Evolutionary conservation across 495 filamentous ascomycete species (phyloP), one percentile per base, ranked within the genome.

Genomic region (Clohesyomyces aquaticus): DNA sequence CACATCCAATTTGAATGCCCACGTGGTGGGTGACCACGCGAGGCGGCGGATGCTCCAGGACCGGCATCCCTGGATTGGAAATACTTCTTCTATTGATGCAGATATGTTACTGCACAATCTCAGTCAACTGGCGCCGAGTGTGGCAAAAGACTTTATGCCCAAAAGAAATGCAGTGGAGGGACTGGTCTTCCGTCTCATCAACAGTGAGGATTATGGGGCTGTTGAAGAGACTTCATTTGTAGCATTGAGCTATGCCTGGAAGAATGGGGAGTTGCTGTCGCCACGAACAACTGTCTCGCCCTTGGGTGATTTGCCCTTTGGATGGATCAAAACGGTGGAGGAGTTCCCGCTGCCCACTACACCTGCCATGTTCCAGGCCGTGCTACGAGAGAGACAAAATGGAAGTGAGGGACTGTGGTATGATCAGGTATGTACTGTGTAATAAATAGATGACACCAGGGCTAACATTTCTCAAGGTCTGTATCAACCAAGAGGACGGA

Each of bases 401-500:
- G 59, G 42, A 27, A 27, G 26, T 6, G 66, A 68, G 38, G 66
- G 66, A 10, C 18, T 68, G 14, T 68, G 66, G 66, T 68, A 64
- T 29, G 66, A 68, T 48, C 60, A 68, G 29, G 63, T 66, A 47
- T 55, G 32, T 29, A 8, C 21, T 4, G n/a, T 6, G 8, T n/a
- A 14, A 4, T 12, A 2, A 21, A n/a, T 14, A n/a, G 22, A 10
- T 61, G 12, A 47, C 35, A n/a, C 11, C n/a, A 29, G 1, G 16
- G 23, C n/a, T 45, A 43, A 51, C 25, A 3, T 12, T 8, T 47
- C 12, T 22, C 4, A 51, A 73, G 59, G 72, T 76, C 19, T 75
- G 70, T 59, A 76, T 77, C 57, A 69, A 74, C 49, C 69, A 73
- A 27, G 60, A 65, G 1, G 63, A 69, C 58, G 57, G 66, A 38